Evolutionary conservation across 176 grass and related monocot species (phyloP), one percentile per base, ranked within the genome.

Genomic region (Avena sativa): DNA sequence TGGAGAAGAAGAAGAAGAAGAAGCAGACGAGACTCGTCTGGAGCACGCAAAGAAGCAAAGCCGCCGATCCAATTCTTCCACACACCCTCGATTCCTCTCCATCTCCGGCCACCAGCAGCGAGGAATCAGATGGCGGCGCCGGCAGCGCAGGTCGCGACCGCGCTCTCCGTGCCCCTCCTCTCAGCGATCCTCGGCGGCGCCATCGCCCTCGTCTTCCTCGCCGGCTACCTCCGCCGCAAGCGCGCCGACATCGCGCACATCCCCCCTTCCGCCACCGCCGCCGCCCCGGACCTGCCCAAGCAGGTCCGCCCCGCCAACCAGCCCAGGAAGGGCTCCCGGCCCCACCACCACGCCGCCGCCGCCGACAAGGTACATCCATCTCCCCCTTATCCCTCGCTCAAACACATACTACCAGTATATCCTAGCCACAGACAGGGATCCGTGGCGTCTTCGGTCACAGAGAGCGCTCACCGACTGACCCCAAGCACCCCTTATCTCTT

Each of bases 181-280:
- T 96, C 97, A 56, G 79, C 85, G 79, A 66, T 88, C 59, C 80
- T 94, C 21, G 94, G 94, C 57, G 97, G 82, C 51, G 92, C 86
- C 71, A 59, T 99, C 85, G 89, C 92, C 30, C 80, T 99, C 83
- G 34, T 99, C 87, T 91, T 98, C 82, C 79, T 98, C 71, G 87
- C 90, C 11, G 89, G 92, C 32, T 96, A 94, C 90, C 81, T 99
- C 72, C 90, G 92, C 85, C 97, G 97, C 82, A 99, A 94, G 91
- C 91, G 97, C 78, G 90, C 89, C 10, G 92, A 79, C 81, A 61
- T 94, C 85, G 87, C 89, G 34, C 93, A 91, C 43, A 43, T 96
- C 53, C 88, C 97, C 21, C 85, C 91, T 25, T 51, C 88, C 44
- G 64, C 86, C 0, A 28, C 82, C 83, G 85, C 85, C 32, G 67